Base-by-base conservation (phyloP, 192 early-diverging fungal genomes). In the Podila epicladia region DNA sequence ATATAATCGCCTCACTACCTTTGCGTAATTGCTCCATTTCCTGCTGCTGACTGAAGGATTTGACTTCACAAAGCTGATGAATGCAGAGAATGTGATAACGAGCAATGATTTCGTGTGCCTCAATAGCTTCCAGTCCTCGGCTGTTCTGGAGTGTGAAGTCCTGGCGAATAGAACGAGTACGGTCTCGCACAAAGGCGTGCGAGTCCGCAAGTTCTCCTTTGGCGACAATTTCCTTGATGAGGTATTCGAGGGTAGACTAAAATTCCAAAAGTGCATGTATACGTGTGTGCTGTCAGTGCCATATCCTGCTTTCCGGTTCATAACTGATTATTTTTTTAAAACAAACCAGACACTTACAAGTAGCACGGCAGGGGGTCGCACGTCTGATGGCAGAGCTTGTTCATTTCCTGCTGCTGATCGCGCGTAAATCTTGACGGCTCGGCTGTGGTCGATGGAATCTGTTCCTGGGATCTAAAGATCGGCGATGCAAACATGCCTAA, bases 1-100 rank as follows among this genome's bases (percentile, higher is more conserved):
- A 55, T 24, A 9, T 24, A 11, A 11, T 55, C 53, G 24, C 20
- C 24, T 24, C 24, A 22, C n/a, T 87, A 93, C 93, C 93, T 86
- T 97, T 98, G 26, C 90, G 73, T 65, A 97, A 87, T 80, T 97
- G 95, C 77, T 98, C 95, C 82, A 88, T 90, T 69, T 98, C 97
- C 69, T 95, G 94, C 65, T 94, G 92, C 62, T 91, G 85, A 37
- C 86, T 91, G 63, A 96, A 92, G 13, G 77, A 88, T 68, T 90
- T 88, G 35, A 85, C 65, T 22, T 91, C 93, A 72, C 91, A 93
- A 41, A 97, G 85, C 28, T 89, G 73, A 62, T 95, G 93, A 15
- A 92, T 78, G 50, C 91, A 92, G 9, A 95, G 64, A 31, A 97
- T 94, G 70, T 96, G 95, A 67, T 92, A 98, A 3, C 97, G 86